Conservation (phyloP, 2,329 filamentous ascomycete genomes). For the Fusarium abutilonis region DNA sequence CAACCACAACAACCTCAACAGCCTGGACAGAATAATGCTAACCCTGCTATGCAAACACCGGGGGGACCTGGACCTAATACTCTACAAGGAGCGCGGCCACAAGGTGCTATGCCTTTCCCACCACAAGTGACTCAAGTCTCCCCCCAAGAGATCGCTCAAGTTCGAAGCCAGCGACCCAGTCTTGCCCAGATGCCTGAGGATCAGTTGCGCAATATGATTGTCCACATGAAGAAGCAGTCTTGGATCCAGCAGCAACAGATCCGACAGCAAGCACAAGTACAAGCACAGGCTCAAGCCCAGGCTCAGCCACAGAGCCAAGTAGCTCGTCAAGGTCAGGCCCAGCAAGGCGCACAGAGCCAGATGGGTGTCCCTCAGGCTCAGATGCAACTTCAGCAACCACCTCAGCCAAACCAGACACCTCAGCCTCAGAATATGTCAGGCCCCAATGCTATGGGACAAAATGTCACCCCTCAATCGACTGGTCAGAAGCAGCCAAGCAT, state of each 20-base stretch:
- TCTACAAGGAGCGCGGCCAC: conserved; percentile 41
- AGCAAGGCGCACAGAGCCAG: conserved; percentile 50
- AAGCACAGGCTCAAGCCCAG: conserved; percentile 48
- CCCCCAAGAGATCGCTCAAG: conserved; percentile 48
- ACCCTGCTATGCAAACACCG: conserved; percentile 38
- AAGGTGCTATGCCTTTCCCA: conserved; percentile 44
- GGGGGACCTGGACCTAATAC: conserved; percentile 44
- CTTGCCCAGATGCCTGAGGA: conserved; percentile 48
- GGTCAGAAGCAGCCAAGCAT: conserved; percentile 47
- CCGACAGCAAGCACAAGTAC: conserved; percentile 50
- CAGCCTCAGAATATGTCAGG: conserved; percentile 54
- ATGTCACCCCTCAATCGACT: conserved; percentile 43
- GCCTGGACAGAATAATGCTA: conserved; percentile 47
- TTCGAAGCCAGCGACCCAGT: conserved; percentile 44
- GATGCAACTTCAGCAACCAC: conserved; percentile 63
- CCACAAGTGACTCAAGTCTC: conserved; percentile 49
- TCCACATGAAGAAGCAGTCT: conserved; percentile 48
- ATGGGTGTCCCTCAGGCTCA: conserved; percentile 60
- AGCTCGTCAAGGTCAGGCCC: conserved; percentile 45
- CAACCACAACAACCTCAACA: conserved; percentile 40
- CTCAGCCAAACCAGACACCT: conserved; percentile 53
- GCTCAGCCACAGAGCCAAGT: conserved; percentile 48
- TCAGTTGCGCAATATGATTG: conserved; percentile 47
- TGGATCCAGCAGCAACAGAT: conserved; percentile 48
- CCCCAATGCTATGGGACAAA: conserved; percentile 58